Conservation (phyloP, 148 eudicot genomes). For the Rhododendron henanense region DNA sequence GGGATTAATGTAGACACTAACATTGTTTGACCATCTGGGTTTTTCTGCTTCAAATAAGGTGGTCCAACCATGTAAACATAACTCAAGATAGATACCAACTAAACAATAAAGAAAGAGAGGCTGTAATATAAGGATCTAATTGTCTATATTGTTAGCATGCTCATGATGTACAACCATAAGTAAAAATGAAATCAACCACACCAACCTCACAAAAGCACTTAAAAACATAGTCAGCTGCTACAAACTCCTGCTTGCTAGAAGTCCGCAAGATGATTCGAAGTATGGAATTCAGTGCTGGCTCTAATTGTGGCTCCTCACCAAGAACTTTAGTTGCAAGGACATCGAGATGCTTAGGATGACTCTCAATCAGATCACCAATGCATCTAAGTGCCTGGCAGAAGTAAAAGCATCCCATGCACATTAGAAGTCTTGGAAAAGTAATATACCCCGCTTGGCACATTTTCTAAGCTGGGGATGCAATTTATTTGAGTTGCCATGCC, state of each 20-base stretch:
- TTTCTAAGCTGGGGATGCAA: not conserved
- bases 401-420: not conserved
- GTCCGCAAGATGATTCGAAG: slow-evolving; percentile 81
- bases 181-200: not conserved
- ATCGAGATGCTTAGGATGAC: slow-evolving; percentile 70
- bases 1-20: slow-evolving; percentile 81
- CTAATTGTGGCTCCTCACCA: slow-evolving; percentile 82
- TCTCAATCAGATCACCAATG: slow-evolving; percentile 70
- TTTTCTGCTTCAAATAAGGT: slow-evolving; percentile 47
- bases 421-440: slow-evolving; percentile 6
- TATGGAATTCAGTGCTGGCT: slow-evolving; percentile 81
- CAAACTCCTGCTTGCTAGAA: slow-evolving; percentile 80
- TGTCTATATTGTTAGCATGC: too few relatives aligned
- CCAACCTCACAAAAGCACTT: slow-evolving; percentile 90
- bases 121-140: not conserved
- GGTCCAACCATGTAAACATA: slow-evolving; percentile 9
- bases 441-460: not conserved
- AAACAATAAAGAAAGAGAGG: not conserved
- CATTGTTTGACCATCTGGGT: slow-evolving; percentile 83
- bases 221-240: slow-evolving; percentile 86
- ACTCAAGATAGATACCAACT: not conserved
- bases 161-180: not conserved
- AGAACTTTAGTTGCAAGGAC: slow-evolving; percentile 75
- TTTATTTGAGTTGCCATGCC: not conserved
- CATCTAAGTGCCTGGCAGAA: slow-evolving; percentile 67